phyloP scores from a whole-genome alignment of 768 basidiomycete genomes.

The Kwoniella dendrophila region DNA sequence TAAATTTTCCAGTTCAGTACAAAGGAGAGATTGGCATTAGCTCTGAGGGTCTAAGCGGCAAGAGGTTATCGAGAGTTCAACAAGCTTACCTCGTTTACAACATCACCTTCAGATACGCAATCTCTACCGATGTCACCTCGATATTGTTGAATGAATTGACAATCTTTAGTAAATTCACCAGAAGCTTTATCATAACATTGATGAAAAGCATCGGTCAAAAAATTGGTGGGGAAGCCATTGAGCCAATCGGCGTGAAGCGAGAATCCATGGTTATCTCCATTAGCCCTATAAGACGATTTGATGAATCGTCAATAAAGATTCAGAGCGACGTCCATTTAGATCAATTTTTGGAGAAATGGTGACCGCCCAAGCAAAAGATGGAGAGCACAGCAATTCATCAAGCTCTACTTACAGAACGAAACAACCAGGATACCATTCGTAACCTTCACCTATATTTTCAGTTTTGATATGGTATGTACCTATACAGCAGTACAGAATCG shows the following conservation, averaged over 20 bases:
- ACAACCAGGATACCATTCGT: constrained; percentile 46
- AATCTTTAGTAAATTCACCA: constrained; percentile 13
- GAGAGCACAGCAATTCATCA: too few relatives aligned
- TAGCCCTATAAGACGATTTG: constrained; percentile 32
- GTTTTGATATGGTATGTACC: constrained; percentile 27
- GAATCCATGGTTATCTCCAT: constrained; percentile 33
- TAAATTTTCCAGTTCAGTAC: background rate
- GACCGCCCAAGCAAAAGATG: background rate
- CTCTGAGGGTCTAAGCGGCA: too few relatives aligned
- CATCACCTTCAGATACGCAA: constrained; percentile 29
- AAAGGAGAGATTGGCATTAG: too few relatives aligned
- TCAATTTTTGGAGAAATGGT: background rate
- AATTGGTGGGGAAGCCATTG: constrained; percentile 37
- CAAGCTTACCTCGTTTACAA: constrained; percentile 36
- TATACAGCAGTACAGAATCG: too few relatives aligned
- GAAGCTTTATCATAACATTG: constrained; percentile 22
- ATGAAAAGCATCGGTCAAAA: constrained; percentile 32
- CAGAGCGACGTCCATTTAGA: too few relatives aligned
- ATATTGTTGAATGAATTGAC: constrained; percentile 3
- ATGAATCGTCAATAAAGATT: too few relatives aligned
- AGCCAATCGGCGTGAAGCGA: constrained; percentile 40
- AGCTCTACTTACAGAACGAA: constrained; percentile 32
- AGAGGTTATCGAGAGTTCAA: too few relatives aligned
- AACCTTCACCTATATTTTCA: constrained; percentile 27
- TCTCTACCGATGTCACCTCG: constrained; percentile 9